Percentiles rank a stretch among this genome's conserved stretches.
phyloP scores from a whole-genome alignment of 2,329 filamentous ascomycete species.

The Xylariaceae sp. region DNA sequence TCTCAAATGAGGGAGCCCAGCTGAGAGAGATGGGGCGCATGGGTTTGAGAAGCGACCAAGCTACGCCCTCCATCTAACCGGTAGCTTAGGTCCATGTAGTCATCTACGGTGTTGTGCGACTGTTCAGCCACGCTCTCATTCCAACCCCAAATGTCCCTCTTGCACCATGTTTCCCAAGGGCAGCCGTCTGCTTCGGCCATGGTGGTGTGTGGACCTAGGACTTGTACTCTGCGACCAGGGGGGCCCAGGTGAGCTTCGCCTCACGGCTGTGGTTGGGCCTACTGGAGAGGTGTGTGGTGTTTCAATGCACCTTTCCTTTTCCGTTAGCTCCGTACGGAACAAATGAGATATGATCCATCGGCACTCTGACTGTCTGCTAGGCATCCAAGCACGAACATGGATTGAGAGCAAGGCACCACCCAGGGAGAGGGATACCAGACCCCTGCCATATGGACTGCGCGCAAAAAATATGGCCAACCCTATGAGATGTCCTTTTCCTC shows the following conservation, averaged over 20 bases:
- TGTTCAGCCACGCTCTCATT: too few species aligned
- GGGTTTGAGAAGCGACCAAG: too few species aligned
- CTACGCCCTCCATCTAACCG: too few species aligned
- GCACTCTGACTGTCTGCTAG: conserved; percentile 8
- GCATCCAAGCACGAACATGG: conserved; percentile 18
- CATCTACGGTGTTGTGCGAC: too few species aligned
- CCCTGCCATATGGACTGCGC: conserved; percentile 24
- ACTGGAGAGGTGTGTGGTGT: conserved; percentile 16
- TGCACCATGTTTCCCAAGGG: not conserved
- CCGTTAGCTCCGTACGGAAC: conserved; percentile 15
- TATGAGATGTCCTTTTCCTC: conserved; percentile 14
- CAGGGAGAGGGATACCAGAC: conserved; percentile 15
- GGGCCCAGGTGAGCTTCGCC: conserved; percentile 24
- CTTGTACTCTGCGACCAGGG: not conserved
- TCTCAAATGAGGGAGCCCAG: conserved; percentile 7
- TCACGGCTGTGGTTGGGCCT: conserved; percentile 17
- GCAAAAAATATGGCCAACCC: conserved; percentile 22
- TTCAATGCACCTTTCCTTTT: conserved; percentile 29
- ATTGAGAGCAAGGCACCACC: conserved; percentile 16
- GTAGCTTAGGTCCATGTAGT: too few species aligned
- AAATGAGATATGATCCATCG: conserved; percentile 26
- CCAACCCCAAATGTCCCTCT: too few species aligned
- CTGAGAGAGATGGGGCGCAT: not conserved
- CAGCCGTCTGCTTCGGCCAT: conserved; percentile 6
- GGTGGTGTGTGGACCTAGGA: not conserved